These are phyloP conservation scores for Quercus phellos DNA, from an alignment of 331 rosid genomes.

Conservation along the genomic window DNA sequence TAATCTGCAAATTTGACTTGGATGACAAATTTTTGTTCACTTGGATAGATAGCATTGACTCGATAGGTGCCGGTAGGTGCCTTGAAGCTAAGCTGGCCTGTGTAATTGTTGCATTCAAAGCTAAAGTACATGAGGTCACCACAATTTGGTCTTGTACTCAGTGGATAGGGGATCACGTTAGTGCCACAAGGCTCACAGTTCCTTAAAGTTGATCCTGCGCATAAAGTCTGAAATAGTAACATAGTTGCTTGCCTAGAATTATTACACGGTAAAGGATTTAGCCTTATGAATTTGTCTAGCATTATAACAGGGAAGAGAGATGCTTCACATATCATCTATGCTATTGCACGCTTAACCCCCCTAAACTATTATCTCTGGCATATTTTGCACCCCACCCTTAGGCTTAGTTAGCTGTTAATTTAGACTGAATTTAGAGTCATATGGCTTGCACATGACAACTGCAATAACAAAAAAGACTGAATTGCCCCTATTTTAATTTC, in stretches of 20 bases:
- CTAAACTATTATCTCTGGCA: no score
- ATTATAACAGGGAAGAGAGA: no score
- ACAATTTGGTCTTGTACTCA: slow-evolving; percentile 35
- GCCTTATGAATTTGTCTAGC: no score
- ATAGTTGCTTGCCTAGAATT: neutral
- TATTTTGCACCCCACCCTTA: neutral
- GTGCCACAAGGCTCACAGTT: slow-evolving; percentile 45
- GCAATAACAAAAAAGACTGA: no score
- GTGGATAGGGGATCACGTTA: slow-evolving; percentile 42
- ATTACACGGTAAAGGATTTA: neutral
- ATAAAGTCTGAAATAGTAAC: neutral
- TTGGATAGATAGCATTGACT: slow-evolving; percentile 10
- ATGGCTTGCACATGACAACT: no score
- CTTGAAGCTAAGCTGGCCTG: slow-evolving; percentile 13
- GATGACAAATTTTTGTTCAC: slow-evolving; percentile 7
- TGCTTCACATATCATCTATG: no score
- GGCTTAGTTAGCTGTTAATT: no score
- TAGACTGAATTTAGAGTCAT: no score
- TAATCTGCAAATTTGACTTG: neutral
- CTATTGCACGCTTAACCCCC: no score
- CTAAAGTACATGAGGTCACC: slow-evolving; percentile 39
- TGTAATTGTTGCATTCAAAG: slow-evolving; percentile 17
- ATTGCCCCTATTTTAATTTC: no score
- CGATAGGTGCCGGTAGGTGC: neutral
- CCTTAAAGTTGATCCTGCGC: slow-evolving; percentile 28